phyloP scores from a whole-genome alignment of 768 basidiomycete genomes.

The Pholiota molesta region DNA sequence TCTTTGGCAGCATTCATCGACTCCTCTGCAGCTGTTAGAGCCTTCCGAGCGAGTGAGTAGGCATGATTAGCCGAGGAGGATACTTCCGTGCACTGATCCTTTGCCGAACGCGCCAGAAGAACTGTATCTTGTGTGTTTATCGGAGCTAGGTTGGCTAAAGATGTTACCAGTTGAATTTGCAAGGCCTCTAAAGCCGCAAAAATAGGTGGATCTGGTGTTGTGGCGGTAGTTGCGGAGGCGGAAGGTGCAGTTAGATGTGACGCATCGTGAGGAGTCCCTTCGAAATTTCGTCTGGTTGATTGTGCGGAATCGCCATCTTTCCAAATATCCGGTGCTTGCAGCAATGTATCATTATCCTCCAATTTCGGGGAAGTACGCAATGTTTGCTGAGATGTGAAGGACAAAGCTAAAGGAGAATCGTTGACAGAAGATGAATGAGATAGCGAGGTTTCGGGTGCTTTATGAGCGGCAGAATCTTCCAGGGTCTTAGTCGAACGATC shows the following conservation, averaged over 20 bases:
- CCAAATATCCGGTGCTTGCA: not conserved
- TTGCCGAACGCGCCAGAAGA: conserved; percentile 25
- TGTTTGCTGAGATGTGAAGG: not conserved
- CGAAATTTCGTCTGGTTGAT: not conserved
- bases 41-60: conserved; percentile 32
- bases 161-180: conserved; percentile 23
- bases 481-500: not conserved
- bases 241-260: not conserved
- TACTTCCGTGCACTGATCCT: conserved; percentile 26
- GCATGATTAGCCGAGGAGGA: conserved; percentile 29
- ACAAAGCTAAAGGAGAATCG: not conserved
- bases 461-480: not conserved
- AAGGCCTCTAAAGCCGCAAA: conserved; percentile 24
- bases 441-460: not conserved
- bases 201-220: conserved; percentile 4
- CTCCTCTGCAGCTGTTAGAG: conserved; percentile 28
- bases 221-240: not conserved
- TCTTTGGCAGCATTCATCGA: conserved; percentile 30
- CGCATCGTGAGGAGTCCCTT: not conserved
- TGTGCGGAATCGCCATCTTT: not conserved
- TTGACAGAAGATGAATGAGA: not conserved
- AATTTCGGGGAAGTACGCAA: not conserved
- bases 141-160: conserved; percentile 24
- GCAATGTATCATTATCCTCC: not conserved
- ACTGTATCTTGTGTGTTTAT: conserved; percentile 22